Conservation (phyloP, 805 yeast species). For the Barnettozyma vustinii region DNA sequence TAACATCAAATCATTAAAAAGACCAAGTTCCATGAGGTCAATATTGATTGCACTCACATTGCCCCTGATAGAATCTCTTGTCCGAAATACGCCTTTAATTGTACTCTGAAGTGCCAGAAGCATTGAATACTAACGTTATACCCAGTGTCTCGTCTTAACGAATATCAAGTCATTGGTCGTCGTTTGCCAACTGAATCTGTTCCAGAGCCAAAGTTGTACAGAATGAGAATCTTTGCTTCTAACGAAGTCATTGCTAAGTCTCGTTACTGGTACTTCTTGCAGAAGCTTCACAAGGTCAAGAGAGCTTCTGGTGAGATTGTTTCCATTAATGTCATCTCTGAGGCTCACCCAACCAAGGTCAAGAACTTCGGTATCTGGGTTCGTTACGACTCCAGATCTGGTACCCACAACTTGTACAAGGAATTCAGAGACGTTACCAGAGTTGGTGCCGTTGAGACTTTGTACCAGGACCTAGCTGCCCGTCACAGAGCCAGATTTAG, state of each 20-base stretch:
- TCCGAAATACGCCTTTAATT: not conserved
- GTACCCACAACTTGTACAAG: conserved; percentile 99
- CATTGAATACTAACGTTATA: conserved; percentile 10
- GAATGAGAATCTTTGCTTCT: conserved; percentile 99
- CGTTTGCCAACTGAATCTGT: conserved; percentile 98
- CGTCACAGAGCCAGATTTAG: conserved; percentile 99
- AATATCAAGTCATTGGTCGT: conserved; percentile 99
- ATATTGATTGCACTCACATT: not conserved
- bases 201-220: conserved; percentile 99
- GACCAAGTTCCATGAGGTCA: too few species aligned
- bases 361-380: conserved; percentile 99
- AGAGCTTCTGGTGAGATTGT: conserved; percentile 99
- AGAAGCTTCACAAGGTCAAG: conserved; percentile 98
- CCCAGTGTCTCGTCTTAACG: conserved; percentile 92
- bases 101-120: not conserved
- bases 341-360: conserved; percentile 97
- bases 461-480: conserved; percentile 99
- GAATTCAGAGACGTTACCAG: conserved; percentile 99
- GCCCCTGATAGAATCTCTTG: not conserved
- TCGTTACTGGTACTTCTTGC: conserved; percentile 99
- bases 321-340: conserved; percentile 84
- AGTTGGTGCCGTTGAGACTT: conserved; percentile 96
- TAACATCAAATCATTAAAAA: too few species aligned
- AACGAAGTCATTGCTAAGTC: conserved; percentile 99
- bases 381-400: conserved; percentile 99